phyloP scores from a whole-genome alignment of 495 filamentous ascomycete genomes.

The Penicillium bialowiezense region DNA sequence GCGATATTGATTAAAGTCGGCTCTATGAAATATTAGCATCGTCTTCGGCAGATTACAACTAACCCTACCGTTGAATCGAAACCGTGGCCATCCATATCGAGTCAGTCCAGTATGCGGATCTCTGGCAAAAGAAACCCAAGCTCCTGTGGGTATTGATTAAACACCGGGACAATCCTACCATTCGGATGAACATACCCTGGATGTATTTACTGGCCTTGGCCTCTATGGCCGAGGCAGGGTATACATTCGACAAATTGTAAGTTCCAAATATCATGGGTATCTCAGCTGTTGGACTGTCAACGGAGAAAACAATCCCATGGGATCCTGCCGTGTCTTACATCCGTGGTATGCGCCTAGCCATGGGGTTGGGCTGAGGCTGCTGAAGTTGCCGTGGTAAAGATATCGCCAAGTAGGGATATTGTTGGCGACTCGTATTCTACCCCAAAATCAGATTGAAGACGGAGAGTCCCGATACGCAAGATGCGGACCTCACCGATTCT shows the following conservation, averaged over 20 bases:
- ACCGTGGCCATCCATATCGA: conserved; percentile 35
- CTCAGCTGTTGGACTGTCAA: conserved; percentile 12
- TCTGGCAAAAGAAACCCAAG: conserved; percentile 49
- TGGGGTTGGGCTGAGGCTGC: conserved; percentile 35
- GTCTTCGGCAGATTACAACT: not conserved
- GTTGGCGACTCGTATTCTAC: conserved; percentile 6
- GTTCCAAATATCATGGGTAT: conserved; percentile 47
- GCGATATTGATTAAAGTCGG: conserved; percentile 2
- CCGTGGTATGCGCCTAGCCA: conserved; percentile 54
- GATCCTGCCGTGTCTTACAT: conserved; percentile 12
- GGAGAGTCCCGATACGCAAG: not conserved
- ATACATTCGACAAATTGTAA: conserved; percentile 3
- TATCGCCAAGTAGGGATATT: conserved; percentile 48
- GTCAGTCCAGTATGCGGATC: conserved; percentile 37
- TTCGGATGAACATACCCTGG: conserved; percentile 8
- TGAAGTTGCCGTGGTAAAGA: conserved; percentile 47
- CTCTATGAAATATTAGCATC: not conserved
- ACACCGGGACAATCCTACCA: not conserved
- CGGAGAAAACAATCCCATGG: not conserved
- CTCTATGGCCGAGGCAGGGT: not conserved
- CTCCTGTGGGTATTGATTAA: conserved; percentile 28
- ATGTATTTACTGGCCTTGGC: conserved; percentile 17
- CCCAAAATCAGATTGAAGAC: not conserved
- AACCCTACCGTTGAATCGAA: conserved; percentile 1
- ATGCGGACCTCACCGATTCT: not conserved